phyloP scores from a whole-genome alignment of 306 rosid species.

The Vigna mungo region DNA sequence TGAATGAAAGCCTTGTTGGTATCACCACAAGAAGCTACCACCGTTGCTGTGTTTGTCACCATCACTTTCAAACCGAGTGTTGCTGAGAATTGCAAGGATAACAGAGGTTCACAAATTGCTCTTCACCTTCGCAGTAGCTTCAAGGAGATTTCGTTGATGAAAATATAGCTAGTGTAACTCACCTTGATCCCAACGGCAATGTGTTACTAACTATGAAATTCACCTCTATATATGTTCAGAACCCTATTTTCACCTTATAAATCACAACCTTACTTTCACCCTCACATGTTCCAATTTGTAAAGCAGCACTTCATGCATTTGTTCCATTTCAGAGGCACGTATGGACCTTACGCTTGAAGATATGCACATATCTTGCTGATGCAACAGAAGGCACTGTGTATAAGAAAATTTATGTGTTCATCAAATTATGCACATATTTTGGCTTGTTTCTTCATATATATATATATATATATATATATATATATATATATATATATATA shows the following conservation, averaged over 20 bases:
- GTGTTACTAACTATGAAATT: neutral
- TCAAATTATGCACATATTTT: too few relatives aligned
- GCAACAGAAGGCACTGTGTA: neutral
- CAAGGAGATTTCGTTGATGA: neutral
- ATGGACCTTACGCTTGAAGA: neutral
- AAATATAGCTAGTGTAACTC: neutral
- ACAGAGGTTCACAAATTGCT: neutral
- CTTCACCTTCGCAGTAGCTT: conserved; percentile 8
- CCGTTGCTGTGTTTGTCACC: neutral
- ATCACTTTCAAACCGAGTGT: neutral
- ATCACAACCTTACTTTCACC: neutral
- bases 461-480: too few relatives aligned
- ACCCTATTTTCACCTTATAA: neutral
- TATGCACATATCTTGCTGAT: neutral
- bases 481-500: too few relatives aligned
- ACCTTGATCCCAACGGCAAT: conserved; percentile 1
- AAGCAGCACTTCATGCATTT: neutral
- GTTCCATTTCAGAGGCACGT: neutral
- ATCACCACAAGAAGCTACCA: conserved; percentile 25
- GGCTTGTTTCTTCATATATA: too few relatives aligned
- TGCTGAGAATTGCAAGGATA: neutral
- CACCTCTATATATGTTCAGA: neutral
- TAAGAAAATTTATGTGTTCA: neutral
- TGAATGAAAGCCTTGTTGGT: neutral
- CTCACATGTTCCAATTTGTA: neutral